Conservation (phyloP, 2,329 filamentous ascomycete species). For the Verticillium isaacii region DNA sequence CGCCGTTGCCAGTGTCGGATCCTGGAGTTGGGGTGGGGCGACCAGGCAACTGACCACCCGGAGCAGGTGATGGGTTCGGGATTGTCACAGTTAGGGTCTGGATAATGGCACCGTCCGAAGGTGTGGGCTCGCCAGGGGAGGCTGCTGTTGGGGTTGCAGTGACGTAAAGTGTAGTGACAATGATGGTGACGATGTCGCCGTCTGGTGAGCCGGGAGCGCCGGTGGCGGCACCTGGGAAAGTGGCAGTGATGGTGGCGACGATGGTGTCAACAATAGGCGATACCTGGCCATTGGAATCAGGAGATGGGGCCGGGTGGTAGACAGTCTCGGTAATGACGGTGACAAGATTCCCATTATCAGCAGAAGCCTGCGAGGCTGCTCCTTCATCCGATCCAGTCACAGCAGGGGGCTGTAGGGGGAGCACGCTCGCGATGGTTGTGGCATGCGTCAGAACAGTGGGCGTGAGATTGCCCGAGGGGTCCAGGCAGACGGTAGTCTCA, state of each 20-base stretch:
- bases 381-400: neutral
- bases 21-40: neutral
- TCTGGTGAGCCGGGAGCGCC: neutral
- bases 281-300: neutral
- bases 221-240: neutral
- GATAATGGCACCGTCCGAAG: neutral
- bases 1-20: neutral
- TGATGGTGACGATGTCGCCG: neutral
- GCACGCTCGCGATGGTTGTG: constrained; percentile 1
- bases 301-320: neutral
- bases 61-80: neutral
- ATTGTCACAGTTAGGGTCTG: constrained; percentile 1
- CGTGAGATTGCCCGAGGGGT: neutral
- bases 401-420: neutral
- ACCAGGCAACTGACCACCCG: neutral
- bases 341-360: neutral
- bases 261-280: neutral
- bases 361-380: neutral
- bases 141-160: neutral
- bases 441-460: neutral
- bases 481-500: neutral
- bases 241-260: constrained; percentile 1
- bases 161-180: neutral
- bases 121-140: neutral
- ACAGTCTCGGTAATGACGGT: constrained; percentile 3